phyloP scores from a whole-genome alignment of 1,284 basidiomycete species.

The Puccinia triticina region DNA sequence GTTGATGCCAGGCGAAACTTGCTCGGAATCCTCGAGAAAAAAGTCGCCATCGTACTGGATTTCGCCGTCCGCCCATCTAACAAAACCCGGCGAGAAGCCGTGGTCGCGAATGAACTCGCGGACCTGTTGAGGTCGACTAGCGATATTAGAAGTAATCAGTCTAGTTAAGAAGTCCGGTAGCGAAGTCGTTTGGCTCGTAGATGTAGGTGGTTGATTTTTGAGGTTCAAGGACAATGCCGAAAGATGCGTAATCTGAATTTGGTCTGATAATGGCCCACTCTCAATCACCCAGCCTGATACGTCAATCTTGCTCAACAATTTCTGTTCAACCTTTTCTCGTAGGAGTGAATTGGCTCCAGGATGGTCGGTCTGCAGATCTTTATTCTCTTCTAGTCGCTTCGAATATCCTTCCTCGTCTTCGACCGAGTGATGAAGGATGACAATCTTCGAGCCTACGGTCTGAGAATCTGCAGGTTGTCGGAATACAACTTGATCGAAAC shows the following conservation, averaged over 20 bases:
- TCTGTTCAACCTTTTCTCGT: conserved; percentile 25
- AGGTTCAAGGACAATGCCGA: conserved; percentile 28
- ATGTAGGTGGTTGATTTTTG: neutral
- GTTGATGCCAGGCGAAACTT: neutral
- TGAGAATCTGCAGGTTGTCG: neutral
- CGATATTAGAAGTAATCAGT: conserved; percentile 30
- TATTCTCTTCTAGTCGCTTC: neutral
- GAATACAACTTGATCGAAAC: conserved; percentile 45
- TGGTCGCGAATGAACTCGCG: conserved; percentile 31
- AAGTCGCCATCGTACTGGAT: conserved; percentile 32
- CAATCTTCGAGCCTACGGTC: conserved; percentile 13
- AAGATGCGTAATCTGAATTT: conserved; percentile 39
- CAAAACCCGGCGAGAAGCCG: conserved; percentile 47
- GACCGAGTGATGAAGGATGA: conserved; percentile 31
- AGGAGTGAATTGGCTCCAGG: conserved; percentile 8
- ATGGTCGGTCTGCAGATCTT: neutral
- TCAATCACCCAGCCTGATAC: conserved; percentile 45
- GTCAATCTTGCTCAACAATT: conserved; percentile 28
- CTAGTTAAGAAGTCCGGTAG: conserved; percentile 19
- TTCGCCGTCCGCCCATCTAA: conserved; percentile 38
- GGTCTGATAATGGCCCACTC: conserved; percentile 7
- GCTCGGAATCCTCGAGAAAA: neutral
- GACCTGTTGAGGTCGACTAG: conserved; percentile 45
- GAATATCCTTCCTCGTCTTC: conserved; percentile 22
- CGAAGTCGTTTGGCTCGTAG: neutral